These are phyloP conservation scores for Lachnellula willkommii DNA, from an alignment of 2,329 filamentous ascomycete species.

Conservation along the genomic window DNA sequence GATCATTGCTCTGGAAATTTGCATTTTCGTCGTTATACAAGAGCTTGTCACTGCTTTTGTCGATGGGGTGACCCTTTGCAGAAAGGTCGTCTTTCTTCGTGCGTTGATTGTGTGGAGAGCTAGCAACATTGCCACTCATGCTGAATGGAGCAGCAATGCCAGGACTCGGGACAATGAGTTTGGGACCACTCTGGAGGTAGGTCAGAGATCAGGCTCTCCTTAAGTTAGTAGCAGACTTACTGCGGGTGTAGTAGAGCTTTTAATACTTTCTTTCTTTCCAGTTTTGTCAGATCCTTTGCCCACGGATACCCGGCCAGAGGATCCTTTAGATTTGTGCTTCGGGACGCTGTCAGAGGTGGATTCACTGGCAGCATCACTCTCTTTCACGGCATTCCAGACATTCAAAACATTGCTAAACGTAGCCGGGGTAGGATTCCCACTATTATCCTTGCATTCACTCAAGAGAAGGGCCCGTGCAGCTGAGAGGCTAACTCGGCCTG, in stretches of 20 bases:
- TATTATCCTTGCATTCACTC: not conserved
- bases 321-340: not conserved
- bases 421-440: not conserved
- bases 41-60: not conserved
- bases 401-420: not conserved
- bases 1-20: no score
- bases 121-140: not conserved
- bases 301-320: not conserved
- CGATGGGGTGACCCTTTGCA: not conserved
- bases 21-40: not conserved
- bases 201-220: not conserved
- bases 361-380: no score
- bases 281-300: not conserved
- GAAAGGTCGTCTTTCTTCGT: not conserved
- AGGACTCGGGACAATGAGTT: not conserved
- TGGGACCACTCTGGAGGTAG: not conserved
- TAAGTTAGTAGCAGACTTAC: not conserved
- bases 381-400: not conserved
- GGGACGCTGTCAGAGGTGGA: not conserved
- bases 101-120: not conserved
- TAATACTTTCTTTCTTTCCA: not conserved
- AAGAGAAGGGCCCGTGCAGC: not conserved
- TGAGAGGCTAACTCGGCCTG: not conserved
- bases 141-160: not conserved
- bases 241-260: not conserved